These are phyloP conservation scores for Astrocystis sublimbata DNA, from an alignment of 495 filamentous ascomycete genomes.

Conservation along the genomic window DNA sequence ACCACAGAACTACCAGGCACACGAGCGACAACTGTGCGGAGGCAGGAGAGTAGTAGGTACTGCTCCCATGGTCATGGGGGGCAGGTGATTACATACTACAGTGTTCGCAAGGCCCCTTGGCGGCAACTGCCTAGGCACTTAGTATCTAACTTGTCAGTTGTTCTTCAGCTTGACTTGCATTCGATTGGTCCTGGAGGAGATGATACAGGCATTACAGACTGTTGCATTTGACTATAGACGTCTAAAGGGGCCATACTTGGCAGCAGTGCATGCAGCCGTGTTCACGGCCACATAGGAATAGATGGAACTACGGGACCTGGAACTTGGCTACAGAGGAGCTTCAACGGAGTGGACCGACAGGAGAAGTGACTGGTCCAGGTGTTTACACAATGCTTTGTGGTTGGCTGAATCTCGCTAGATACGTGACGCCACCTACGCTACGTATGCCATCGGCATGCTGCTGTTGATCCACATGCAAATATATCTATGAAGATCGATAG, in stretches of 20 bases:
- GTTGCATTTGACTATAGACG: neutral
- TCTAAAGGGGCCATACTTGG: neutral
- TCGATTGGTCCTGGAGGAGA: neutral
- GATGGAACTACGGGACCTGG: neutral
- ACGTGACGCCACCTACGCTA: conserved; percentile 3
- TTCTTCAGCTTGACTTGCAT: neutral
- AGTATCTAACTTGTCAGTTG: neutral
- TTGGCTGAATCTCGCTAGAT: conserved; percentile 12
- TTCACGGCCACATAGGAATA: neutral
- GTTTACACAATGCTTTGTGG: neutral
- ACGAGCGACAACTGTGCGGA: neutral
- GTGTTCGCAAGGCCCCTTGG: conserved; percentile 1
- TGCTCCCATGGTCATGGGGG: conserved; percentile 11
- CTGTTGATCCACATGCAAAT: conserved; percentile 1
- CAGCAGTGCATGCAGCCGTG: neutral
- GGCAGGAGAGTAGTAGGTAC: conserved; percentile 16
- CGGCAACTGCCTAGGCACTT: too few relatives aligned
- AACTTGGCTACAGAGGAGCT: neutral
- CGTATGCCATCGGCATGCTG: neutral
- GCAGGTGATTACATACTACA: conserved; percentile 8
- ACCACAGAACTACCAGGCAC: neutral
- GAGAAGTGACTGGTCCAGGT: neutral
- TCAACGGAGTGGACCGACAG: neutral
- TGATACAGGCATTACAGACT: neutral
- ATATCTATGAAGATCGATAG: conserved; percentile 9